Percentiles rank a stretch among this genome's conserved stretches.
phyloP scores from a whole-genome alignment of 192 early-diverging fungal species.

The Coemansia sp. region DNA sequence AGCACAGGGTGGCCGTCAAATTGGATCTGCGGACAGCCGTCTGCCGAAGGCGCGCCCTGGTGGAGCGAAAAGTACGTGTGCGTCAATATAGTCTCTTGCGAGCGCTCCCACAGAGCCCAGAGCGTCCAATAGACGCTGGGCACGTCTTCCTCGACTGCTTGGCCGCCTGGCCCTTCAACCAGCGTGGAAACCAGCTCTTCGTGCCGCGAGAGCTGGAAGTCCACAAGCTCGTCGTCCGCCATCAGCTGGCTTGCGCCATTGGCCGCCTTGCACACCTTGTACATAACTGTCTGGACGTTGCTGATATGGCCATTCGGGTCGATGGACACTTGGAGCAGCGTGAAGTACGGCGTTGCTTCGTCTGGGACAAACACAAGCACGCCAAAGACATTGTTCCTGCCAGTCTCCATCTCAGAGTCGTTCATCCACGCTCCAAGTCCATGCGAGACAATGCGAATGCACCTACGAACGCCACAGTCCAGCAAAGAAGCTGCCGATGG shows the following conservation, averaged over 20 bases:
- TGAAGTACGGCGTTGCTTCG: slow-evolving; percentile 52
- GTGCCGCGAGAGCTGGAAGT: slow-evolving; percentile 34
- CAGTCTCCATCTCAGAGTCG: slow-evolving; percentile 23
- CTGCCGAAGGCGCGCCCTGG: slow-evolving; percentile 1
- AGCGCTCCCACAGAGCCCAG: slow-evolving; percentile 54
- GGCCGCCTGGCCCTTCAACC: slow-evolving; percentile 25
- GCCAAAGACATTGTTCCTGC: slow-evolving; percentile 22
- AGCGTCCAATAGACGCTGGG: slow-evolving; percentile 38
- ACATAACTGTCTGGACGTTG: slow-evolving; percentile 40
- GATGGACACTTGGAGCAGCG: slow-evolving; percentile 31
- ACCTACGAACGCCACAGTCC: slow-evolving; percentile 21
- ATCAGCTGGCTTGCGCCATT: slow-evolving; percentile 52
- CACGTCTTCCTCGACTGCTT: slow-evolving; percentile 16
- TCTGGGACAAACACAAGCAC: slow-evolving; percentile 56
- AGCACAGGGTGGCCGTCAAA: slow-evolving; percentile 38
- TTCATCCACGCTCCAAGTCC: slow-evolving; percentile 17
- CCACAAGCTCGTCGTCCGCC: slow-evolving; percentile 50
- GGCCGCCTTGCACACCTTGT: slow-evolving; percentile 47
- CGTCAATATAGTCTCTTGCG: slow-evolving; percentile 37
- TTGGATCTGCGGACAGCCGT: slow-evolving; percentile 11
- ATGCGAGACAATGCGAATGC: slow-evolving; percentile 31
- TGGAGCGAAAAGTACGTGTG: slow-evolving; percentile 44
- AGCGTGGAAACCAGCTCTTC: slow-evolving; percentile 26
- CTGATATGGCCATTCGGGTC: slow-evolving; percentile 20
- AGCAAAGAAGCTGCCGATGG: slow-evolving; percentile 10